Conservation (phyloP, 441 rosid genomes). For the Aleurites moluccanus region DNA sequence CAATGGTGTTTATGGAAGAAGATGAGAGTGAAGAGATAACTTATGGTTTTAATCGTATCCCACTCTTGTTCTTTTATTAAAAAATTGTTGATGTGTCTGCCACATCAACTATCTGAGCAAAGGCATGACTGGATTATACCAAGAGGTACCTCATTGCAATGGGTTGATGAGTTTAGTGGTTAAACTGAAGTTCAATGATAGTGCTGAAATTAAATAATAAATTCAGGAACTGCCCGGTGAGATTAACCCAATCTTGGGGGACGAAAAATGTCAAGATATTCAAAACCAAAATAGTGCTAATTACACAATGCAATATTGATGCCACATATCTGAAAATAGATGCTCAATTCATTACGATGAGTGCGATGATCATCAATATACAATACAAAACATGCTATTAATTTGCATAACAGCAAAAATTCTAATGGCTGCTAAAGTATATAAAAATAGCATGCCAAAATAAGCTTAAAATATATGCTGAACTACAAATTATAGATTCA, state of each 20-base stretch:
- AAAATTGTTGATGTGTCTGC: too few relatives aligned
- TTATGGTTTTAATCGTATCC: too few relatives aligned
- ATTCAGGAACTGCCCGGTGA: background rate
- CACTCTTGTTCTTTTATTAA: too few relatives aligned
- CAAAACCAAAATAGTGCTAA: background rate
- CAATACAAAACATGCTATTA: background rate
- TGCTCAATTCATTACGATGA: slow-evolving; percentile 1
- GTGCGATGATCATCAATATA: background rate
- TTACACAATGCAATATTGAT: background rate
- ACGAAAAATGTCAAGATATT: background rate
- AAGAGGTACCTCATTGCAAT: too few relatives aligned
- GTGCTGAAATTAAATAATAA: too few relatives aligned
- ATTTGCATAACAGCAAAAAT: background rate
- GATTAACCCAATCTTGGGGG: background rate
- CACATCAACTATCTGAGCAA: too few relatives aligned
- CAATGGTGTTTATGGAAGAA: background rate
- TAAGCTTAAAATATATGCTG: background rate
- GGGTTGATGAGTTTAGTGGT: too few relatives aligned
- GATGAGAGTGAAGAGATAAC: too few relatives aligned
- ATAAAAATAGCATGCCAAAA: background rate
- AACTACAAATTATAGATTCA: background rate
- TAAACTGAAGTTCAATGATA: too few relatives aligned
- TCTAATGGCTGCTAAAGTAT: background rate
- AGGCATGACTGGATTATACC: too few relatives aligned
- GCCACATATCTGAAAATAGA: background rate